Conservation (phyloP, 1,284 basidiomycete genomes). For the Microbotryomycetes sp. region DNA sequence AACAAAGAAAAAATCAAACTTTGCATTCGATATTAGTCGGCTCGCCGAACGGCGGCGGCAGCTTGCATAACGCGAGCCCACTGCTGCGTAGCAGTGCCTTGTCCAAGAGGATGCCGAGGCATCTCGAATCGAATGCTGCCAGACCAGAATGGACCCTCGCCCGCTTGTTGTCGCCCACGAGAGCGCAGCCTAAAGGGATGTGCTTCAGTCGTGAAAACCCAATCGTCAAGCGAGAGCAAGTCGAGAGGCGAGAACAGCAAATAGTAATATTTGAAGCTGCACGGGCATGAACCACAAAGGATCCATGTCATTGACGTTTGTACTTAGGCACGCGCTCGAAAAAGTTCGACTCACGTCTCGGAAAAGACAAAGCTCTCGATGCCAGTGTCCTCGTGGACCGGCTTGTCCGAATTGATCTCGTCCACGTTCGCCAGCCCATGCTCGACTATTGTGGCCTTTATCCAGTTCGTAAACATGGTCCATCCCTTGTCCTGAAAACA, state of each 20-base stretch:
- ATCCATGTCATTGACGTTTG: no score
- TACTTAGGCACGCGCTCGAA: no score
- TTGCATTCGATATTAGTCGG: not conserved
- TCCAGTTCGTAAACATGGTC: constrained; percentile 53
- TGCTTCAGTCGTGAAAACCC: constrained; percentile 45
- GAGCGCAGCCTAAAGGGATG: constrained; percentile 21
- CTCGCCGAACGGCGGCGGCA: not conserved
- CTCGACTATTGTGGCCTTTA: constrained; percentile 40
- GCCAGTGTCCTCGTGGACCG: constrained; percentile 40
- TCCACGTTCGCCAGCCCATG: constrained; percentile 11
- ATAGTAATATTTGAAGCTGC: constrained; percentile 43
- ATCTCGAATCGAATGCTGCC: not conserved
- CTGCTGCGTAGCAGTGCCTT: constrained; percentile 24
- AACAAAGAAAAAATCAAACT: not conserved
- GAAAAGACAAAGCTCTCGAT: constrained; percentile 52
- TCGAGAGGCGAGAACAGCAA: constrained; percentile 50
- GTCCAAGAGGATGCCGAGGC: constrained; percentile 5
- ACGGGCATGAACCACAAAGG: no score
- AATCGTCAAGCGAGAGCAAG: constrained; percentile 50
- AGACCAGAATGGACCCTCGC: constrained; percentile 4
- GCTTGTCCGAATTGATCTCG: constrained; percentile 42
- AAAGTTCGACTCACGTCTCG: constrained; percentile 43
- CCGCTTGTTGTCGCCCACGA: not conserved
- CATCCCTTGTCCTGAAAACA: constrained; percentile 46
- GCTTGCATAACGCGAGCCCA: constrained; percentile 28